phyloP scores from a whole-genome alignment of 2,329 filamentous ascomycete species.

The Talaromyces pinophilus region DNA sequence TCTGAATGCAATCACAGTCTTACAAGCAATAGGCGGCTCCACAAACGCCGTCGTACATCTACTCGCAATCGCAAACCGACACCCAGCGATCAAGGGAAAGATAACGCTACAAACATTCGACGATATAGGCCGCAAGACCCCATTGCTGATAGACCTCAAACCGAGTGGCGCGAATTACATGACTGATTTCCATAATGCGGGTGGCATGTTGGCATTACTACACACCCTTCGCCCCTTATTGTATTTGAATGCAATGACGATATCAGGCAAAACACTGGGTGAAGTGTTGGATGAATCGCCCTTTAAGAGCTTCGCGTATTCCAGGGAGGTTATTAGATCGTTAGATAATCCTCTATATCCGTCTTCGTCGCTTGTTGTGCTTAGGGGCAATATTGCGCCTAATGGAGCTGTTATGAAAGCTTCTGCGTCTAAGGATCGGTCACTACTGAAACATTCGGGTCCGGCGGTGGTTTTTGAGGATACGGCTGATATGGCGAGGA shows the following conservation, averaged over 20 bases:
- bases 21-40: slow-evolving; percentile 58
- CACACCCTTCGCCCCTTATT: slow-evolving; percentile 51
- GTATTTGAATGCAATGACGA: slow-evolving; percentile 49
- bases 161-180: slow-evolving; percentile 57
- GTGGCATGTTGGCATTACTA: slow-evolving; percentile 53
- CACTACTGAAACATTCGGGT: slow-evolving; percentile 48
- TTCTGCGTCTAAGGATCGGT: slow-evolving; percentile 52
- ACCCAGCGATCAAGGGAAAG: slow-evolving; percentile 49
- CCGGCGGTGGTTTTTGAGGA: slow-evolving; percentile 53
- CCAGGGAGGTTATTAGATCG: slow-evolving; percentile 47
- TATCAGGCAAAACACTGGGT: slow-evolving; percentile 52
- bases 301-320: slow-evolving; percentile 46
- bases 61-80: slow-evolving; percentile 56
- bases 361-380: slow-evolving; percentile 48
- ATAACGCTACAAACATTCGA: slow-evolving; percentile 52
- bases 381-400: slow-evolving; percentile 53
- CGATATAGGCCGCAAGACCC: slow-evolving; percentile 50
- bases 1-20: slow-evolving; percentile 55
- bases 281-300: slow-evolving; percentile 47
- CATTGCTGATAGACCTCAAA: slow-evolving; percentile 55
- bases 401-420: slow-evolving; percentile 54
- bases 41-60: slow-evolving; percentile 59
- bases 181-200: slow-evolving; percentile 58
- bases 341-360: slow-evolving; percentile 50
- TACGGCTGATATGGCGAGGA: slow-evolving; percentile 47